Evolutionary conservation across 2,329 filamentous ascomycete genomes (phyloP).

Genomic region (Rasamsonia emersonii): DNA sequence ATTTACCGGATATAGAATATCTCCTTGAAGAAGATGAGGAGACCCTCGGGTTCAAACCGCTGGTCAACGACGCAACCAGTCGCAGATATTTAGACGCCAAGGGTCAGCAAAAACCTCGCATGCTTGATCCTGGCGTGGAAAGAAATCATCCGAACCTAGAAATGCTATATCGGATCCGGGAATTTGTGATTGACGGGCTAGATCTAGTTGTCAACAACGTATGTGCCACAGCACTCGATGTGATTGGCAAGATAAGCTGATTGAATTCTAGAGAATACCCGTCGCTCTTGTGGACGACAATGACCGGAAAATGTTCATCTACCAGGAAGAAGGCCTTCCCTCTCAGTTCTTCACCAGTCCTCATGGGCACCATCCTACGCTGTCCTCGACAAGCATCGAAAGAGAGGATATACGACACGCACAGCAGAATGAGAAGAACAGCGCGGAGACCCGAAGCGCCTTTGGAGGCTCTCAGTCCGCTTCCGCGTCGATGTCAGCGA

Average conservation of each 20-base stretch:
- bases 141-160: constrained; percentile 52
- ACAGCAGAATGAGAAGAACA: constrained; percentile 16
- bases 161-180: constrained; percentile 58
- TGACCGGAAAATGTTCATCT: constrained; percentile 41
- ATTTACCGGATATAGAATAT: constrained; percentile 51
- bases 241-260: constrained; percentile 10
- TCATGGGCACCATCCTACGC: constrained; percentile 29
- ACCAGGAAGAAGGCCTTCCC: constrained; percentile 45
- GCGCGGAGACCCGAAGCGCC: constrained; percentile 21
- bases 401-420: constrained; percentile 28
- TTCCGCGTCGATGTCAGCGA: constrained; percentile 34
- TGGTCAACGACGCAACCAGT: constrained; percentile 42
- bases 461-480: constrained; percentile 40
- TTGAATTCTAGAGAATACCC: constrained; percentile 35
- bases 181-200: constrained; percentile 54
- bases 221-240: constrained; percentile 5
- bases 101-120: constrained; percentile 42
- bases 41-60: constrained; percentile 56
- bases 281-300: constrained; percentile 39
- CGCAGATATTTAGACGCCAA: constrained; percentile 43
- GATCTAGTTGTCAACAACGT: constrained; percentile 46
- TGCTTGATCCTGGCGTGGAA: constrained; percentile 42
- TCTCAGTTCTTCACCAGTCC: constrained; percentile 43
- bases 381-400: constrained; percentile 33
- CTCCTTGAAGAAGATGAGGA: constrained; percentile 61